Conservation (phyloP, 2,329 filamentous ascomycete species). For the Curvularia sp. region DNA sequence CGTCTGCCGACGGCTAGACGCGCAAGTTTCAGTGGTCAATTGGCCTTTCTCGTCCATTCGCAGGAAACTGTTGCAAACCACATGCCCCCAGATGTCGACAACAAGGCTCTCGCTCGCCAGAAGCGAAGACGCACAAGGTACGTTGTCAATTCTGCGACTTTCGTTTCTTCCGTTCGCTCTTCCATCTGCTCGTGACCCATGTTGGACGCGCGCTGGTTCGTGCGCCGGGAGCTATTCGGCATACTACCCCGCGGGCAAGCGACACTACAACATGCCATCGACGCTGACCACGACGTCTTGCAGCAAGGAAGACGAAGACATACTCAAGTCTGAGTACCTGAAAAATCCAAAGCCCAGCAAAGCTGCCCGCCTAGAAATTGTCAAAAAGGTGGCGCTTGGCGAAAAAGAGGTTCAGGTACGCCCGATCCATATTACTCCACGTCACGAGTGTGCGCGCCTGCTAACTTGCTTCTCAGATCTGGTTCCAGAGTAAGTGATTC, state of each 20-base stretch:
- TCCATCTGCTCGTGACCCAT: conserved; percentile 27
- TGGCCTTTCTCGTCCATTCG: conserved; percentile 67
- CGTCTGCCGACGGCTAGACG: conserved; percentile 29
- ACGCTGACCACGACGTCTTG: conserved; percentile 36
- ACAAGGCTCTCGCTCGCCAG: conserved; percentile 66
- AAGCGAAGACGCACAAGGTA: conserved; percentile 69
- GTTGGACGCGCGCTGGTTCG: conserved; percentile 44
- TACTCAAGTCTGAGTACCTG: conserved; percentile 85
- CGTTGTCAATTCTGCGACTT: conserved; percentile 26
- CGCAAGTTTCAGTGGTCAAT: conserved; percentile 43
- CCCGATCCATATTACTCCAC: conserved; percentile 32
- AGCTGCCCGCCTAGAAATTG: conserved; percentile 81
- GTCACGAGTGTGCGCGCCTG: conserved; percentile 40
- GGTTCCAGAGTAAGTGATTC: conserved; percentile 71
- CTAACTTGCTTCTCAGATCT: conserved; percentile 70
- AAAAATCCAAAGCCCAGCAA: conserved; percentile 92
- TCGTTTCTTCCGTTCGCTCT: conserved; percentile 22
- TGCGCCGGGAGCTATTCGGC: conserved; percentile 31
- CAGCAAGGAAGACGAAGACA: conserved; percentile 76
- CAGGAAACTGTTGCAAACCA: conserved; percentile 63
- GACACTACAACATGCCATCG: conserved; percentile 32
- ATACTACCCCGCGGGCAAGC: conserved; percentile 26
- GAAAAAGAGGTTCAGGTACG: conserved; percentile 97
- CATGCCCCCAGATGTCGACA: conserved; percentile 64
- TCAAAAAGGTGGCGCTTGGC: conserved; percentile 82